These are phyloP conservation scores for Neckera pumila DNA, from an alignment of 225 moss, liverwort and hornwort genomes.

Conservation along the genomic window DNA sequence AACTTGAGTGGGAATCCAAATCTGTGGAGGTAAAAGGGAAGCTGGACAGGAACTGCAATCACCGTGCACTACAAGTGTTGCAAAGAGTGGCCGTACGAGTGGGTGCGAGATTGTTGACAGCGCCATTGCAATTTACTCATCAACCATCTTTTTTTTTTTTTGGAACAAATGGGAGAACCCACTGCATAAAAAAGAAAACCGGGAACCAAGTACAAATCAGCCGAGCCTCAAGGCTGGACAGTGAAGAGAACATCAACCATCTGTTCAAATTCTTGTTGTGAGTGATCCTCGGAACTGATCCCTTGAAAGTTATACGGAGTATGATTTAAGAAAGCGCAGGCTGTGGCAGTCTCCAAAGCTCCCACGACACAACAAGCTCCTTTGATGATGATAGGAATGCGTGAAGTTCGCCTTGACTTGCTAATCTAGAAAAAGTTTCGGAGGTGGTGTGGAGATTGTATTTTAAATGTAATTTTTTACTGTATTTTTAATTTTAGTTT, in stretches of 20 bases:
- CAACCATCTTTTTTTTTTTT: too few relatives aligned
- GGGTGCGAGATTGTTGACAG: not conserved
- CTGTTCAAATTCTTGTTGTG: not conserved
- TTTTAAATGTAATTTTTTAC: too few relatives aligned
- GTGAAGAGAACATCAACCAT: too few relatives aligned
- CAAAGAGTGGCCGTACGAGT: too few relatives aligned
- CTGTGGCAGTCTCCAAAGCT: not conserved
- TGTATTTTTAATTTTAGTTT: not conserved
- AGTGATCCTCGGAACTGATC: not conserved
- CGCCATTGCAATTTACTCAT: not conserved
- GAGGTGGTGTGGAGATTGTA: not conserved
- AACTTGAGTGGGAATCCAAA: too few relatives aligned
- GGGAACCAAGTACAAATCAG: too few relatives aligned
- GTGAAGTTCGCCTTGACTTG: not conserved
- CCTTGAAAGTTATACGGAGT: not conserved
- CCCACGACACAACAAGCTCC: not conserved
- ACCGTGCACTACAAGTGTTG: not conserved
- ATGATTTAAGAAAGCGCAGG: too few relatives aligned
- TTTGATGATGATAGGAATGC: not conserved
- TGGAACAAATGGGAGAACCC: too few relatives aligned
- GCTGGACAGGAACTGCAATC: not conserved
- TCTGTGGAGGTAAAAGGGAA: not conserved
- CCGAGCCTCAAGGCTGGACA: too few relatives aligned
- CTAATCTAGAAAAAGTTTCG: too few relatives aligned
- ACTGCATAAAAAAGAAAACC: too few relatives aligned